Evolutionary conservation across 208 protist species (phyloP).

Genomic region (Wallacemonas sp.): DNA sequence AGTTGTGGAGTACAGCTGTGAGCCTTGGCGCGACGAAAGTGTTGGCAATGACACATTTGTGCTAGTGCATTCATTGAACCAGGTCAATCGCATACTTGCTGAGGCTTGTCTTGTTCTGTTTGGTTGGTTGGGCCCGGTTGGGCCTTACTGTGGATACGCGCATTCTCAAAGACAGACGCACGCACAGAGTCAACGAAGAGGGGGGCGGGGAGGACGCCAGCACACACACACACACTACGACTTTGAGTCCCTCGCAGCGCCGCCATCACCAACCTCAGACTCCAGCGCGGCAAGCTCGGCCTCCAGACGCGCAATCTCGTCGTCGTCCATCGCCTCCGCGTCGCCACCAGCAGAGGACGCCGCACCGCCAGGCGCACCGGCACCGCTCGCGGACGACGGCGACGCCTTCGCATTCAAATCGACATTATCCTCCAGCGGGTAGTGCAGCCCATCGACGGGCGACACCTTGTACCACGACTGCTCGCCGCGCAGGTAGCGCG

Average conservation of each 20-base stretch:
- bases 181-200: not conserved
- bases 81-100: too few species aligned
- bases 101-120: too few species aligned
- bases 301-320: constrained; percentile 82
- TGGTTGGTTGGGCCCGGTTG: too few species aligned
- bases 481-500: constrained; percentile 69
- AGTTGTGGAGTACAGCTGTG: too few species aligned
- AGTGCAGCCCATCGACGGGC: constrained; percentile 67
- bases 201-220: not conserved
- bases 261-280: constrained; percentile 29
- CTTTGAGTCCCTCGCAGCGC: not conserved
- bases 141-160: too few species aligned
- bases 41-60: too few species aligned
- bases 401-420: constrained; percentile 49
- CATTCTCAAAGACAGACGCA: not conserved
- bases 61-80: too few species aligned
- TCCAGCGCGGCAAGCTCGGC: constrained; percentile 85
- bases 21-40: too few species aligned
- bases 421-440: constrained; percentile 84
- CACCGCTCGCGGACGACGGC: not conserved
- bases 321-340: constrained; percentile 41
- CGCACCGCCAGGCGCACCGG: constrained; percentile 4
- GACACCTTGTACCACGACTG: constrained; percentile 89
- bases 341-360: constrained; percentile 11
- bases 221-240: not conserved